A percentile compares a stretch with the other conserved stretches of the same genome.
Evolutionary conservation across 345 rosid species (phyloP).

Genomic region (Salix exigua): DNA sequence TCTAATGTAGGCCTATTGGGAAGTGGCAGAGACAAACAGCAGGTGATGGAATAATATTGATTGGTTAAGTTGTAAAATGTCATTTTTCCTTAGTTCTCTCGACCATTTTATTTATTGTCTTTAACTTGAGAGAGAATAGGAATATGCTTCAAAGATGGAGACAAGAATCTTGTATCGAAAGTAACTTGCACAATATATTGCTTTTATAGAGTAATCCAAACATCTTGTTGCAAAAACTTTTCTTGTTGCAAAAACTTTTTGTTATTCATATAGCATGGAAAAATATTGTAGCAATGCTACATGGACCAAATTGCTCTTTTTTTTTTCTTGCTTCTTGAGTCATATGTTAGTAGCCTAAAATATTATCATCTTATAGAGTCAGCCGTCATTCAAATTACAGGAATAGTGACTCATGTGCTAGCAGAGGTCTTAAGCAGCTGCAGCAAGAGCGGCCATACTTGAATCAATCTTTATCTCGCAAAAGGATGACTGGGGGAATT

Average conservation of each 20-base stretch:
- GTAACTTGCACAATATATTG: not conserved
- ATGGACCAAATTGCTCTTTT: not conserved
- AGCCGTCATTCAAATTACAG: slow-evolving; percentile 34
- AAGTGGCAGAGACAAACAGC: not conserved
- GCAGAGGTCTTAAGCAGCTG: slow-evolving; percentile 46
- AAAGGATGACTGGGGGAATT: slow-evolving; percentile 81
- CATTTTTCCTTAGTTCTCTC: not conserved
- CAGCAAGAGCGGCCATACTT: slow-evolving; percentile 52
- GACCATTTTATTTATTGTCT: not conserved
- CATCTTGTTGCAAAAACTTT: too few species aligned
- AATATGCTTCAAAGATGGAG: not conserved
- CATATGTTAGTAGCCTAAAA: not conserved
- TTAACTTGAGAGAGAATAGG: not conserved
- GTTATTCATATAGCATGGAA: not conserved
- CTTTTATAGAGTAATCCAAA: not conserved
- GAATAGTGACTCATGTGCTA: slow-evolving; percentile 41
- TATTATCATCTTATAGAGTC: slow-evolving; percentile 9
- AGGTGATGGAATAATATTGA: not conserved
- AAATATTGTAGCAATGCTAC: not conserved
- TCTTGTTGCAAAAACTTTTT: not conserved
- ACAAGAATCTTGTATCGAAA: not conserved
- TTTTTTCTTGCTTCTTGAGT: not conserved
- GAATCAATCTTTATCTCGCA: slow-evolving; percentile 70
- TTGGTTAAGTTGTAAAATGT: not conserved
- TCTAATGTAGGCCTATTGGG: not conserved